Conservation (phyloP, 352 stramenopile genomes). For the Phytophthora pseudosyringae region DNA sequence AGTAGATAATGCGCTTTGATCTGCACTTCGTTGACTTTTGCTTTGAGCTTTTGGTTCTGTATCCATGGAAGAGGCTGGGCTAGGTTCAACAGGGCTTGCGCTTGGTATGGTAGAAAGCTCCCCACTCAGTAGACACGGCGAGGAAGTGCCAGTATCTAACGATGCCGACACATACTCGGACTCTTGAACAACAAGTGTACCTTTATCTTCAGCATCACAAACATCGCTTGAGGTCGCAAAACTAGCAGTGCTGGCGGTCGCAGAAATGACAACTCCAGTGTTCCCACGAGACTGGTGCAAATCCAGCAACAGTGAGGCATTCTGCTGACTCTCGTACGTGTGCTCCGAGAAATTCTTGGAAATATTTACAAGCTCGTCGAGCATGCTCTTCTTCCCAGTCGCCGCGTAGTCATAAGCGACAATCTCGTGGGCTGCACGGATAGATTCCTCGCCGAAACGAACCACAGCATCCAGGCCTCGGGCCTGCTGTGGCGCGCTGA, state of each 20-base stretch:
- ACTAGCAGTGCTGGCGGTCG: constrained; percentile 11
- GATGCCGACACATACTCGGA: constrained; percentile 23
- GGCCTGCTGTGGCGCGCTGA: neutral
- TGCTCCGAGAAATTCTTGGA: constrained; percentile 22
- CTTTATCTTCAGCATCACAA: constrained; percentile 20
- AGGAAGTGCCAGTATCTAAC: constrained; percentile 25
- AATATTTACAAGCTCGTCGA: constrained; percentile 31
- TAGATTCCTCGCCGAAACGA: constrained; percentile 30
- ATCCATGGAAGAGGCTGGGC: constrained; percentile 14
- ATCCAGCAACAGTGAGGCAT: constrained; percentile 22
- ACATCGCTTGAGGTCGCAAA: constrained; percentile 7
- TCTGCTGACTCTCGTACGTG: constrained; percentile 26
- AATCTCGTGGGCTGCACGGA: constrained; percentile 23
- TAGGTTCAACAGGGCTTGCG: constrained; percentile 10
- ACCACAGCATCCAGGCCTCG: constrained; percentile 17
- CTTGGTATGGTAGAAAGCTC: constrained; percentile 12
- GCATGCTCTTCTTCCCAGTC: constrained; percentile 23
- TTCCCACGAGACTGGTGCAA: constrained; percentile 19
- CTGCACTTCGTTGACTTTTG: neutral
- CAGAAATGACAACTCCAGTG: neutral
- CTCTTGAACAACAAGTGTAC: constrained; percentile 7
- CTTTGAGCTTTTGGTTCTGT: neutral
- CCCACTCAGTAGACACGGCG: constrained; percentile 24
- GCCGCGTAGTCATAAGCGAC: neutral
- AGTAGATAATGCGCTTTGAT: neutral